Percentiles rank a stretch among this genome's conserved stretches.
These are phyloP conservation scores for Leishmania mexicana DNA, from an alignment of 208 protist genomes.

Conservation along the genomic window DNA sequence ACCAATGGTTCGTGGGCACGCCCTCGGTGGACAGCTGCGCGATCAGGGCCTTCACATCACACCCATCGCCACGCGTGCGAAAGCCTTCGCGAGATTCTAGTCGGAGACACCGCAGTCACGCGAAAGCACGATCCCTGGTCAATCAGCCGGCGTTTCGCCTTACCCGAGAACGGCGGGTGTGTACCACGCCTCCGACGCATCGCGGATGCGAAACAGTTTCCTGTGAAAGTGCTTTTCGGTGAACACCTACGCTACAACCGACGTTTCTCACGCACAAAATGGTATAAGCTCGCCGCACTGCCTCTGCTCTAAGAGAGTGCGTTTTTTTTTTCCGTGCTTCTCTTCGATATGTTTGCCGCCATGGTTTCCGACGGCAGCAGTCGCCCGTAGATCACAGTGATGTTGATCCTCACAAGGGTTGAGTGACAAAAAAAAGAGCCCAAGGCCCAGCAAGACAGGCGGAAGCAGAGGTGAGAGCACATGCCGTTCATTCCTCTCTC, in stretches of 20 bases:
- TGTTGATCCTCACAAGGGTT: not conserved
- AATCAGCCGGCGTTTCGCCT: slow-evolving; percentile 39
- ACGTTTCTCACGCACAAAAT: slow-evolving; percentile 78
- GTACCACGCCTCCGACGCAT: slow-evolving; percentile 61
- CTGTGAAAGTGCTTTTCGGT: slow-evolving; percentile 60
- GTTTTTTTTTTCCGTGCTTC: not conserved
- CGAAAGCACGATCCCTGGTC: slow-evolving; percentile 65
- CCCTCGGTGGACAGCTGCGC: slow-evolving; percentile 37
- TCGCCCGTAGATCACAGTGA: not conserved
- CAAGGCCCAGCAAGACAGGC: not conserved
- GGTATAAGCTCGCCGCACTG: slow-evolving; percentile 48
- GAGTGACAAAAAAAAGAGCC: not conserved
- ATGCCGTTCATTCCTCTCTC: too few relatives aligned
- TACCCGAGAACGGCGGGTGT: slow-evolving; percentile 72
- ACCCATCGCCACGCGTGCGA: slow-evolving; percentile 70
- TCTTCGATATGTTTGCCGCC: not conserved
- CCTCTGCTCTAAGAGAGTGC: not conserved
- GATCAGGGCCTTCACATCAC: slow-evolving; percentile 58
- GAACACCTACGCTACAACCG: slow-evolving; percentile 67
- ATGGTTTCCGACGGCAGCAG: not conserved
- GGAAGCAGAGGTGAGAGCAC: too few relatives aligned
- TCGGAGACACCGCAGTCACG: slow-evolving; percentile 67
- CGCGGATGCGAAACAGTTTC: slow-evolving; percentile 61
- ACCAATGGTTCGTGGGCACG: slow-evolving; percentile 60
- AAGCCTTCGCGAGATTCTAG: slow-evolving; percentile 59